These are phyloP conservation scores for Penicillium sp. DNA, from an alignment of 2,329 filamentous ascomycete species.

Conservation along the genomic window DNA sequence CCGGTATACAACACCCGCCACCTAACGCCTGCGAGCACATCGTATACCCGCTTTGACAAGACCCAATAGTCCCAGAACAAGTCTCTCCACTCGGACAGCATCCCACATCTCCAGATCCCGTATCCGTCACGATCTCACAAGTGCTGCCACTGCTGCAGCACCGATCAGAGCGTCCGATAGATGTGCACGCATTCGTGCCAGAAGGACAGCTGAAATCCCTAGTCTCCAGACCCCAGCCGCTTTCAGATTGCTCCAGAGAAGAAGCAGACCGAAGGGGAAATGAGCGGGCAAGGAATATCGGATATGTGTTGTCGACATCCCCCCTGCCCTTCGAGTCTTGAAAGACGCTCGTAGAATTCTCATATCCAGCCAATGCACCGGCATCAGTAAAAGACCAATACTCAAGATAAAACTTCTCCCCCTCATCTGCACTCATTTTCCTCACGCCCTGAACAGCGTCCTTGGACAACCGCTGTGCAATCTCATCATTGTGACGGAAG, in stretches of 20 bases:
- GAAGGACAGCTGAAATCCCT: conserved; percentile 56
- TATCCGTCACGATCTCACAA: conserved; percentile 53
- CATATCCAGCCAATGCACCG: conserved; percentile 3
- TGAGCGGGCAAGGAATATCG: conserved; percentile 13
- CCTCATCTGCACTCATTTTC: conserved; percentile 46
- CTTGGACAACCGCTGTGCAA: conserved; percentile 29
- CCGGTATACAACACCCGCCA: conserved; percentile 60
- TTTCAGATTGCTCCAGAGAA: background rate
- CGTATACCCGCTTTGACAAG: conserved; percentile 51
- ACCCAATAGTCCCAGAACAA: conserved; percentile 51
- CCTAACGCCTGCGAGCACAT: conserved; percentile 53
- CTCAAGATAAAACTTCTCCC: conserved; percentile 47
- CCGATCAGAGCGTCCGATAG: conserved; percentile 54
- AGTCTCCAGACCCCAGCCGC: background rate
- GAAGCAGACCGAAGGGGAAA: conserved; percentile 10
- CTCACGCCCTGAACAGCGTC: conserved; percentile 30
- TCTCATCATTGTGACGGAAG: conserved; percentile 25
- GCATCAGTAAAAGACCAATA: conserved; percentile 41
- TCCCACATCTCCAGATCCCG: conserved; percentile 54
- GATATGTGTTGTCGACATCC: background rate
- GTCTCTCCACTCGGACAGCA: conserved; percentile 54
- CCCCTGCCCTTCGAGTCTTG: background rate
- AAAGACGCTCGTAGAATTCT: background rate
- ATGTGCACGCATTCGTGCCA: conserved; percentile 51
- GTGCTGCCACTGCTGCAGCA: conserved; percentile 54